These are phyloP conservation scores for Chlamydomonas eustigma DNA, from an alignment of 139 green algal genomes.

Conservation along the genomic window DNA sequence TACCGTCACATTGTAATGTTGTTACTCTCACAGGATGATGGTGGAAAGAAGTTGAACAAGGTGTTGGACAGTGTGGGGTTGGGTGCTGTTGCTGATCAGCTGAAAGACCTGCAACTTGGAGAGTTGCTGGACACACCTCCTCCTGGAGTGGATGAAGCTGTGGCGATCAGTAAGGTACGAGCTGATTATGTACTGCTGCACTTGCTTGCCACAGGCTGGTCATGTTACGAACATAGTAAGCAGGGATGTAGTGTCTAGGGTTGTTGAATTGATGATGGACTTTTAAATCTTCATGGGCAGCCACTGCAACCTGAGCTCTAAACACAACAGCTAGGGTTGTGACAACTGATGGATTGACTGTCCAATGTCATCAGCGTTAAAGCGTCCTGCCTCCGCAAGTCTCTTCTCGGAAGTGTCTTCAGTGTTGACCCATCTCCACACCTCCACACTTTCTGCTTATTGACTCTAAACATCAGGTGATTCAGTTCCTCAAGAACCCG, in stretches of 20 bases:
- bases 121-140: conserved; percentile 96
- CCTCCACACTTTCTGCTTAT: neutral
- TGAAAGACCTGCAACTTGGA: conserved; percentile 78
- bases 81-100: conserved; percentile 67
- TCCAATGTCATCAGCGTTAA: neutral
- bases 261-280: too few species aligned
- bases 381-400: neutral
- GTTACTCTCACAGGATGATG: conserved; percentile 35
- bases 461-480: conserved; percentile 43
- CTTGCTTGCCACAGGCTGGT: too few species aligned
- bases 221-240: too few species aligned
- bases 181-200: neutral
- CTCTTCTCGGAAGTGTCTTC: too few species aligned
- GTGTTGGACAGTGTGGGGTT: conserved; percentile 79
- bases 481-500: conserved; percentile 77
- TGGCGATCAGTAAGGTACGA: conserved; percentile 88
- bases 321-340: too few species aligned
- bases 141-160: conserved; percentile 89
- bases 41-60: conserved; percentile 45
- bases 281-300: too few species aligned
- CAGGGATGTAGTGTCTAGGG: too few species aligned
- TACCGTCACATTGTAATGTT: too few species aligned
- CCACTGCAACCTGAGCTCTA: too few species aligned
- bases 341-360: too few species aligned
- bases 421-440: neutral